Percentiles rank a stretch among this genome's conserved stretches.
These are phyloP conservation scores for Zygoascus flipseniorum DNA, from an alignment of 805 yeast genomes.

Conservation along the genomic window DNA sequence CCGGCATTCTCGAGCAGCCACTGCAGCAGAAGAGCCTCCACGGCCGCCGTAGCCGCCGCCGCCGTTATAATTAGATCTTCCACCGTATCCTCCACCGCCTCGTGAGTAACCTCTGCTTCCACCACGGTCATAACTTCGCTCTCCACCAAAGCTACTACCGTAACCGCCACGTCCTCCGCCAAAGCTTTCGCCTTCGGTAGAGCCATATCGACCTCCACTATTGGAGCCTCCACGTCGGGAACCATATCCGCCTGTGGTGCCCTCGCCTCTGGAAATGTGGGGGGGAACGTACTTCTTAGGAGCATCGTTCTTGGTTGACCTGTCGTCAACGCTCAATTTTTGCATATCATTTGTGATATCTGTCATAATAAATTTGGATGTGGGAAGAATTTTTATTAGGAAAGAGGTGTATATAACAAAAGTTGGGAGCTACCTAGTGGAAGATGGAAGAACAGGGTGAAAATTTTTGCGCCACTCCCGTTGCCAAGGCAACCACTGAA, in stretches of 20 bases:
- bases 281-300: conserved; percentile 47
- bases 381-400: neutral
- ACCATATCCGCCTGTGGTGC: conserved; percentile 7
- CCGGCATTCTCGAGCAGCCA: conserved; percentile 25
- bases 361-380: conserved; percentile 34
- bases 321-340: conserved; percentile 42
- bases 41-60: conserved; percentile 27
- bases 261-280: conserved; percentile 29
- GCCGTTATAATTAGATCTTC: conserved; percentile 20
- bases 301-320: conserved; percentile 8
- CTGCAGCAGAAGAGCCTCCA: conserved; percentile 34
- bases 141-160: conserved; percentile 10
- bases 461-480: neutral
- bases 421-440: neutral
- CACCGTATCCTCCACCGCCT: conserved; percentile 22
- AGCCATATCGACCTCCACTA: conserved; percentile 5
- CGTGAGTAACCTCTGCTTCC: conserved; percentile 14
- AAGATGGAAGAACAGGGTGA: neutral
- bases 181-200: conserved; percentile 5
- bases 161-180: conserved; percentile 14
- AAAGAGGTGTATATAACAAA: neutral
- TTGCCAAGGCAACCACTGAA: neutral
- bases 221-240: conserved; percentile 3
- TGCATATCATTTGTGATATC: conserved; percentile 51
- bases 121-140: conserved; percentile 16